A percentile compares a stretch with the other conserved stretches of the same genome.
Conservation (phyloP, 2,329 filamentous ascomycete species). For the Magnaporthiopsis incrustans region DNA sequence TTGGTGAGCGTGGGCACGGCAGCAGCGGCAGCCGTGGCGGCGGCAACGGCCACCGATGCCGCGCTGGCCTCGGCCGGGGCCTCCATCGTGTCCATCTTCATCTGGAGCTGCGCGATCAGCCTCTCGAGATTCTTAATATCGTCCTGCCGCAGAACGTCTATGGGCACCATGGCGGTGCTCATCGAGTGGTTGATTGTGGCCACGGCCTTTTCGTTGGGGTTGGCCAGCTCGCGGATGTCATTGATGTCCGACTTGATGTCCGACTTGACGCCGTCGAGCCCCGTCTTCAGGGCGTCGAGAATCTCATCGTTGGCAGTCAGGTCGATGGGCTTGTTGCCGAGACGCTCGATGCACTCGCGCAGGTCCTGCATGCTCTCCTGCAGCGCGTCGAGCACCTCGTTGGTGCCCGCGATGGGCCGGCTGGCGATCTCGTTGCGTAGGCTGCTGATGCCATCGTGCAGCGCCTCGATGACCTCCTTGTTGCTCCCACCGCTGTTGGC, state of each 20-base stretch:
- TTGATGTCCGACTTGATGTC: slow-evolving; percentile 54
- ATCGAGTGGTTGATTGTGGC: slow-evolving; percentile 38
- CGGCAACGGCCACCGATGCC: slow-evolving; percentile 27
- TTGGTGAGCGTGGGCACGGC: slow-evolving; percentile 10
- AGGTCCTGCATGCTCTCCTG: slow-evolving; percentile 80
- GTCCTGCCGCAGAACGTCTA: slow-evolving; percentile 52
- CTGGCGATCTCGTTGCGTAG: slow-evolving; percentile 69
- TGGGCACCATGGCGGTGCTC: slow-evolving; percentile 35
- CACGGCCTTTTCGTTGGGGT: slow-evolving; percentile 37
- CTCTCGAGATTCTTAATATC: slow-evolving; percentile 83
- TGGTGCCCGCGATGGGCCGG: slow-evolving; percentile 59
- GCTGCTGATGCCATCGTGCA: slow-evolving; percentile 65
- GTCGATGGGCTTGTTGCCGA: slow-evolving; percentile 72
- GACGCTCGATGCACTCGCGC: slow-evolving; percentile 65
- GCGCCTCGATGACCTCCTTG: slow-evolving; percentile 62
- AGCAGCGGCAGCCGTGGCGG: slow-evolving; percentile 8
- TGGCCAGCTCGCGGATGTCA: slow-evolving; percentile 53
- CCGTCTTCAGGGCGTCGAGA: slow-evolving; percentile 77
- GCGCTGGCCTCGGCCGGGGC: slow-evolving; percentile 31
- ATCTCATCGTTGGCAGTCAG: slow-evolving; percentile 84
- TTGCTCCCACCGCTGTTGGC: slow-evolving; percentile 31
- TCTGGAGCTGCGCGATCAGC: slow-evolving; percentile 71
- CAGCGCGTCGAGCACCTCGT: slow-evolving; percentile 81
- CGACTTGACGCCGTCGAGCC: slow-evolving; percentile 63
- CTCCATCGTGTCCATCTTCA: slow-evolving; percentile 76